Percentiles rank a stretch among this genome's conserved stretches.
Evolutionary conservation across 768 basidiomycete genomes (phyloP).

Genomic region (Tulasnella sp.): DNA sequence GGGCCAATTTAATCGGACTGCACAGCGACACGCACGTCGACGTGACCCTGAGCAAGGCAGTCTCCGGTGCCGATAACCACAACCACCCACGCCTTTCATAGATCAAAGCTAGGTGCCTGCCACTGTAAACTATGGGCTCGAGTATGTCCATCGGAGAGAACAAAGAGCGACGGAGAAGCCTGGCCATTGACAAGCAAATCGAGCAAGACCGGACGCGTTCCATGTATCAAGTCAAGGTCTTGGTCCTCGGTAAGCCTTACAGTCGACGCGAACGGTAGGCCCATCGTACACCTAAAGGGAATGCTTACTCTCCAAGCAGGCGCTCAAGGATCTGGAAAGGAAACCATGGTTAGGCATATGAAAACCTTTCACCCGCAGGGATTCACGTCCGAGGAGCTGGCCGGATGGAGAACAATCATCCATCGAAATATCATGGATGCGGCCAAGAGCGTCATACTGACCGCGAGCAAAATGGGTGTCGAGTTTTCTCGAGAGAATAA

Average conservation of each 20-base stretch:
- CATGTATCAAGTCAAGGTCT: constrained; percentile 34
- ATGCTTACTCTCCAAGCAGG: constrained; percentile 34
- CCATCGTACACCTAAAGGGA: not conserved
- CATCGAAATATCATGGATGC: constrained; percentile 83
- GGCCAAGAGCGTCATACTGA: constrained; percentile 72
- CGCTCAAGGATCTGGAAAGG: constrained; percentile 93
- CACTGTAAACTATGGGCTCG: not conserved
- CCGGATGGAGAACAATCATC: constrained; percentile 63
- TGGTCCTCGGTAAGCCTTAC: constrained; percentile 28
- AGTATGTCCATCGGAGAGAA: constrained; percentile 11
- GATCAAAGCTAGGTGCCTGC: not conserved
- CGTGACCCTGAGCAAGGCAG: no score
- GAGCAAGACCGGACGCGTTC: constrained; percentile 34
- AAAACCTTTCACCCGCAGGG: constrained; percentile 89
- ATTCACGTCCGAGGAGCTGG: constrained; percentile 66
- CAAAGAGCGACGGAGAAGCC: not conserved
- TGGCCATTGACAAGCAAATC: constrained; percentile 22
- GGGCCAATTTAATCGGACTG: no score
- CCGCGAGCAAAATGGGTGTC: constrained; percentile 78
- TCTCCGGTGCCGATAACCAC: not conserved
- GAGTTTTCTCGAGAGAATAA: constrained; percentile 62
- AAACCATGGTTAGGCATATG: constrained; percentile 97
- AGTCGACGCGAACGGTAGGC: not conserved
- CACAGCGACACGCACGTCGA: no score
- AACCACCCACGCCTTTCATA: not conserved